Conservation (phyloP, 768 basidiomycete species). For the Cystobasidium onofrii region DNA sequence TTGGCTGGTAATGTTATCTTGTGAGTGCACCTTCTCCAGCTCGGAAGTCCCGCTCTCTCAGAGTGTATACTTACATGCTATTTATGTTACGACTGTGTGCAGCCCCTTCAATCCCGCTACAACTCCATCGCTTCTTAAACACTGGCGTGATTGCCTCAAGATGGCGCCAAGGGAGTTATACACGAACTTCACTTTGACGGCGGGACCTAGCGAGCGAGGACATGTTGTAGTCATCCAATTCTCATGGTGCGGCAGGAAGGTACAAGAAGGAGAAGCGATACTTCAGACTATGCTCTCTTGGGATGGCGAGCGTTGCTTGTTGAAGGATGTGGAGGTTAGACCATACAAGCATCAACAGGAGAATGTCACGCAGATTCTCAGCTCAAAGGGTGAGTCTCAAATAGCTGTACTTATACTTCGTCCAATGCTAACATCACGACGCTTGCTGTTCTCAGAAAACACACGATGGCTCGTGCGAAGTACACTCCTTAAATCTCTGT, state of each 20-base stretch:
- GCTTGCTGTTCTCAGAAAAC: constrained; percentile 53
- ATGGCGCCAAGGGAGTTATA: constrained; percentile 78
- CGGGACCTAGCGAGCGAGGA: constrained; percentile 68
- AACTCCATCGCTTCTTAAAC: constrained; percentile 75
- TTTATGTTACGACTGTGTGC: neutral
- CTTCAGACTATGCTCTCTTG: constrained; percentile 74
- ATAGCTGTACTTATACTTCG: neutral
- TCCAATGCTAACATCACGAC: neutral
- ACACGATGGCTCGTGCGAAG: constrained; percentile 88
- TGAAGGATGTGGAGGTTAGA: constrained; percentile 86
- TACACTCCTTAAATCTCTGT: constrained; percentile 68
- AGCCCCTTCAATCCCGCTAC: constrained; percentile 84
- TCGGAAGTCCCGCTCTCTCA: no score
- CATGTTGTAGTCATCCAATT: constrained; percentile 79
- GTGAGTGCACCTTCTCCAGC: no score
- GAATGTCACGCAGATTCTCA: constrained; percentile 78
- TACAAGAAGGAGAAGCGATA: constrained; percentile 65
- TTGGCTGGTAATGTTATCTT: constrained; percentile 89
- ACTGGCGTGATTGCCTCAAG: constrained; percentile 88
- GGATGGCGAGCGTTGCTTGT: constrained; percentile 74
- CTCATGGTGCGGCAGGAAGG: constrained; percentile 67
- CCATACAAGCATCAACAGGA: constrained; percentile 83
- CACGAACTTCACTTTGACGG: constrained; percentile 80
- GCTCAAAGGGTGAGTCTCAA: constrained; percentile 43
- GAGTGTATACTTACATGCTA: neutral